Percentiles rank a stretch among this genome's conserved stretches.
Conservation (phyloP, 1,139 yeast genomes). For the Blastobotrys serpentis region DNA sequence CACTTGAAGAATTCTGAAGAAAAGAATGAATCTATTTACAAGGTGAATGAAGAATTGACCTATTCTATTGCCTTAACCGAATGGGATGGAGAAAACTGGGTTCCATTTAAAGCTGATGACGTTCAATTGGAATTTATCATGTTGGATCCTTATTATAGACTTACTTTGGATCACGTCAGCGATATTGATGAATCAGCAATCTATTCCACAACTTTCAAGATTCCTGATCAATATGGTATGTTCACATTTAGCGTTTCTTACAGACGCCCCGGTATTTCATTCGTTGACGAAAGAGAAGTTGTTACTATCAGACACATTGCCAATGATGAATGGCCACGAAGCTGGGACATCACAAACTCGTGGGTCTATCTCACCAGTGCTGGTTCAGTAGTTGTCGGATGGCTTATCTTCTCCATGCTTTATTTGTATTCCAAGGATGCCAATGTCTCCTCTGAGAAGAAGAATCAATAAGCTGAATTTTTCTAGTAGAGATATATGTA, state of each 20-base stretch:
- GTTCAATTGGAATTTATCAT: conserved; percentile 82
- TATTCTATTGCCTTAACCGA: conserved; percentile 61
- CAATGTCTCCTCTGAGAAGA: conserved; percentile 18
- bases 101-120: conserved; percentile 59
- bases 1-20: conserved; percentile 32
- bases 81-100: conserved; percentile 65
- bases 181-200: conserved; percentile 35
- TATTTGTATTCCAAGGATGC: conserved; percentile 48
- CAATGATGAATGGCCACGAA: conserved; percentile 90
- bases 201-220: conserved; percentile 57
- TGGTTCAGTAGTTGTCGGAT: conserved; percentile 63
- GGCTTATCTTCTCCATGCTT: conserved; percentile 70
- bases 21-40: conserved; percentile 47
- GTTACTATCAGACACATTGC: conserved; percentile 93
- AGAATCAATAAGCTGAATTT: conserved; percentile 13
- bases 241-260: conserved; percentile 83
- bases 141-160: conserved; percentile 93
- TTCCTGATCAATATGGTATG: conserved; percentile 97
- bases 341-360: conserved; percentile 90
- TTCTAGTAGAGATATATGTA: too few relatives aligned
- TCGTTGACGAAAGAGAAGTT: conserved; percentile 60
- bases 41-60: conserved; percentile 57
- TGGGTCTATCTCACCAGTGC: conserved; percentile 87
- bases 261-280: conserved; percentile 75
- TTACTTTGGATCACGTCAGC: conserved; percentile 42